phyloP scores from a whole-genome alignment of 345 rosid species.

The Citrus mangshanensis region DNA sequence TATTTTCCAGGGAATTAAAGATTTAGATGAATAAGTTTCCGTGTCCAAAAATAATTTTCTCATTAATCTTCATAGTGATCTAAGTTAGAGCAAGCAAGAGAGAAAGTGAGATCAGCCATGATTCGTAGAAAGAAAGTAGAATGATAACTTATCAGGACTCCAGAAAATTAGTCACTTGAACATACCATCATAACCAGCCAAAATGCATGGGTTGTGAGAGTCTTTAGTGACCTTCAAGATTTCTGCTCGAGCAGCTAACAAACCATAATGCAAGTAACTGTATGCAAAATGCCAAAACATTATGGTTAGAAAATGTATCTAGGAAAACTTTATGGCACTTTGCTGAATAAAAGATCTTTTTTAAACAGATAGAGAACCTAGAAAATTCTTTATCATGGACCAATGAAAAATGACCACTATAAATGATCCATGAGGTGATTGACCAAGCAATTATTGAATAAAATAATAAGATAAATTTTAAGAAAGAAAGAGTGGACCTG shows the following conservation, averaged over 20 bases:
- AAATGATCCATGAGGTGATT: neutral
- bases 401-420: neutral
- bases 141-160: neutral
- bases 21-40: neutral
- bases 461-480: slow-evolving; percentile 6
- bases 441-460: neutral
- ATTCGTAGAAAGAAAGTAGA: neutral
- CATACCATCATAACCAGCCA: slow-evolving; percentile 79
- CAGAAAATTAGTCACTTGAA: slow-evolving; percentile 6
- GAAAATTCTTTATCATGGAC: neutral
- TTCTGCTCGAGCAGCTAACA: slow-evolving; percentile 96
- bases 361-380: neutral
- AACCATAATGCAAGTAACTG: slow-evolving; percentile 93
- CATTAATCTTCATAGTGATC: neutral
- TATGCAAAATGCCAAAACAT: slow-evolving; percentile 19
- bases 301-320: neutral
- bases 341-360: neutral
- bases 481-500: slow-evolving; percentile 46
- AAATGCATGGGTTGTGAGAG: slow-evolving; percentile 73
- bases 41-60: neutral
- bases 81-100: neutral
- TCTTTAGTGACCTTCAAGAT: slow-evolving; percentile 68
- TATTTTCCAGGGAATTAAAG: neutral
- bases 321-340: neutral
- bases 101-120: neutral